Evolutionary conservation across 192 early-diverging fungal species (phyloP), one percentile per base, ranked within the genome.

Genomic region (Backusella circina): DNA sequence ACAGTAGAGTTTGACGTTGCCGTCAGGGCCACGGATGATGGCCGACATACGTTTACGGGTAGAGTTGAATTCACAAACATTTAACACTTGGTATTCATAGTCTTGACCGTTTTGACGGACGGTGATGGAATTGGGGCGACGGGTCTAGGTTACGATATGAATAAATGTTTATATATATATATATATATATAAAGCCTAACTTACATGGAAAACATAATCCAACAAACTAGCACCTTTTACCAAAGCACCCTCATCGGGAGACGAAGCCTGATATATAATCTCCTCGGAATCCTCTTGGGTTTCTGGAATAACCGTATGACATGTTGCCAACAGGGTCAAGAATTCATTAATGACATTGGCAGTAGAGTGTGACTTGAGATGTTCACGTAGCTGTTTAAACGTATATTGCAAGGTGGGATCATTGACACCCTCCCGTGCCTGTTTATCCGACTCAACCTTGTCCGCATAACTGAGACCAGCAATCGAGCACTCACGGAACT

Each of bases 281-380:
- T 90, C 90, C 51, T 84, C 86, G n/a, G 82, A 84, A 36, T 84
- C 87, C 36, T 88, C 87, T 13, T 85, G 81, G 64, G 80, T 71
- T 82, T 98, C 96, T 15, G 98, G 97, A 80, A 99, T 99, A 16
- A 99, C 98, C 5, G 98, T 99, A 77, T 99, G 98, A 80, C 98
- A 99, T 8, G 94, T 93, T 18, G 95, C 91, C 30, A 99, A 86
- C 16, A 98, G 82, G 32, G 91, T 90, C 76, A 98, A 88, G 75
- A 99, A 99, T 84, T 98, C 96, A n/a, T 92, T 87, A 69, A 98
- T 93, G 47, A 91, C 82, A 66, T 84, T 83, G 5, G 88, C 89
- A 21, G 88, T 91, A 15, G 86, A 80, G 74, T 91, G 89, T 3
- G 77, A 79, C 28, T 80, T 84, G 26, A 93, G 80, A 73, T 93